A percentile compares a stretch with the other conserved stretches of the same genome.
phyloP scores from a whole-genome alignment of 148 eudicot species.

The Cornus kousa region DNA sequence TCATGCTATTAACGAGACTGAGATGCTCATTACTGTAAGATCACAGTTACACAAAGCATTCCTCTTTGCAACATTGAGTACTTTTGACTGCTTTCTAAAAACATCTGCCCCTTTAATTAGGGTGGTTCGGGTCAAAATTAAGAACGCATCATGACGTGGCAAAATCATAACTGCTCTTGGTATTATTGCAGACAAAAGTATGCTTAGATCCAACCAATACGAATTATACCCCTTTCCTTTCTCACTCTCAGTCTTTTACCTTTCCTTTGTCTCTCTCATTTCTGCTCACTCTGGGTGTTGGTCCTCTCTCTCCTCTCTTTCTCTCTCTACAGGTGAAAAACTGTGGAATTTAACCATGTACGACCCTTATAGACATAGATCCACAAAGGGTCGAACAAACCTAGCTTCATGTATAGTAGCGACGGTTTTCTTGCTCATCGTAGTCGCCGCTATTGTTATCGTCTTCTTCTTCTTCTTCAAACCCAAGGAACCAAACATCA shows the following conservation, averaged over 20 bases:
- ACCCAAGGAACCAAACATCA: constrained; percentile 67
- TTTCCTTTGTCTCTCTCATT: not conserved
- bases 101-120: too few relatives aligned
- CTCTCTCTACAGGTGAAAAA: not conserved
- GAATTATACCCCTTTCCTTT: too few relatives aligned
- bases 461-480: constrained; percentile 70
- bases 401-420: constrained; percentile 75
- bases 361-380: constrained; percentile 29
- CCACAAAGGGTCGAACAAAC: constrained; percentile 31
- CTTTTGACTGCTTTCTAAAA: too few relatives aligned
- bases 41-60: too few relatives aligned
- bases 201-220: not conserved
- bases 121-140: not conserved
- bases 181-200: not conserved
- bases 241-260: not conserved
- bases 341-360: constrained; percentile 10
- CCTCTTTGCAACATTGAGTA: too few relatives aligned
- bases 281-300: not conserved
- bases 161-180: not conserved
- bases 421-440: constrained; percentile 52
- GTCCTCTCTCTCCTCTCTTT: not conserved
- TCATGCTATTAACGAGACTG: too few relatives aligned
- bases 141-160: too few relatives aligned
- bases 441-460: constrained; percentile 28
- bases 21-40: too few relatives aligned